Base-by-base conservation (phyloP, 2,329 filamentous ascomycete species). In the Arthrinium phaeospermum region DNA sequence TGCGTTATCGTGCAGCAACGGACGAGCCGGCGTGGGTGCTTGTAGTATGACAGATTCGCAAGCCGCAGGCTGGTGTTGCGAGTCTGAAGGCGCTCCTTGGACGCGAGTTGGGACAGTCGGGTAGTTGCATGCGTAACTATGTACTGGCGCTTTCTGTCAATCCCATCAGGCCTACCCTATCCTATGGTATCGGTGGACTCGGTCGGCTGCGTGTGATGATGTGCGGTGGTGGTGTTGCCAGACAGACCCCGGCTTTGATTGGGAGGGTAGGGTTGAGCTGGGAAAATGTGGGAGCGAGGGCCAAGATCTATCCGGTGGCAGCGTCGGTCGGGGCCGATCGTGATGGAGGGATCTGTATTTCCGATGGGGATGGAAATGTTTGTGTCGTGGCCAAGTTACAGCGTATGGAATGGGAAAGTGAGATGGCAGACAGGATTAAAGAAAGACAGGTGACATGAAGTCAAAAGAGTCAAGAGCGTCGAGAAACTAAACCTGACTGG, bases 401-500 rank as follows among this genome's bases (percentile, higher is more conserved):
- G 34, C 34, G 57, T n/a, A 41, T 41, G 57, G 57, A 64, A 64
- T 64, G 57, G 57, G 22, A 41, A 41, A 41, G 57, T 22, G 22
- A 64, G 57, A n/a, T 64, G 57, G 34, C 8, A 41, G 34, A 64
- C 34, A 64, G 57, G 57, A 64, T 41, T n/a, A 37, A 41, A 64
- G 30, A 64, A 34, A 61, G 53, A n/a, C 57, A 64, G 57, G 34
- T 64, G 57, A 64, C 57, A 64, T 64, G 34, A 64, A 24, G 57
- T 41, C 30, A 64, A 64, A 41, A 41, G 34, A 37, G 57, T 64
- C 57, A 64, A n/a, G 34, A 64, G 19, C n/a, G 57, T 64, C 57
- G 57, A 64, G 57, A 37, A 37, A 41, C 57, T 64, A 64, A 41
- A 64, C 57, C 57, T 64, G 57, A 64, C 57, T 19, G 57, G 53